Evolutionary conservation across 2,329 filamentous ascomycete genomes (phyloP).

Genomic region (Metarhizium humberi): DNA sequence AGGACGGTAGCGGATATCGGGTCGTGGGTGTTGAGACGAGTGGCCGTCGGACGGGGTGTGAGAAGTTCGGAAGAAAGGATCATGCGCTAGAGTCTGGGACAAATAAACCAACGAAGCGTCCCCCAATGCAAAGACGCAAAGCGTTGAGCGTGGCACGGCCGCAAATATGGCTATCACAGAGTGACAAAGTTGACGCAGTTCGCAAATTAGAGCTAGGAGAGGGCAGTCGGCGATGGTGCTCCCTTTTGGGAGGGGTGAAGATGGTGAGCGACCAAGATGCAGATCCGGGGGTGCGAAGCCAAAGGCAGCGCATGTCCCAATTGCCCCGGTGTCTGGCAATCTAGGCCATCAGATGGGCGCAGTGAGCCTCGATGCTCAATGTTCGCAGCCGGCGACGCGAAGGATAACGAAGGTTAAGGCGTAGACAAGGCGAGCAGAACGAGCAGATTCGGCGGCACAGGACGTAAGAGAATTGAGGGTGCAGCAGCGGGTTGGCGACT

Average conservation of each 20-base stretch:
- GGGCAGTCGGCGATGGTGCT: neutral
- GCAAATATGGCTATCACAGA: neutral
- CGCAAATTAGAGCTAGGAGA: neutral
- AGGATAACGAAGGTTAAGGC: neutral
- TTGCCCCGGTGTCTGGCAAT: conserved; percentile 24
- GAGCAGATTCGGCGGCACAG: neutral
- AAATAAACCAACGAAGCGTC: neutral
- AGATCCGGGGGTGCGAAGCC: conserved; percentile 23
- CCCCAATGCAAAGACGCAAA: neutral
- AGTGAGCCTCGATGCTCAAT: conserved; percentile 12
- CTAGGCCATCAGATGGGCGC: conserved; percentile 25
- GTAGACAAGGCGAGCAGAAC: neutral
- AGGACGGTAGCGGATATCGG: neutral
- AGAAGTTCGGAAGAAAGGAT: conserved; percentile 2
- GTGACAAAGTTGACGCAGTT: neutral
- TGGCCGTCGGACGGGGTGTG: conserved; percentile 5
- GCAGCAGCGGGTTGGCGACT: neutral
- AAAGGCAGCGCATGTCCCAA: conserved; percentile 28
- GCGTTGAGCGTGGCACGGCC: neutral
- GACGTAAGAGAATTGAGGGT: neutral
- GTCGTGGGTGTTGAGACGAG: neutral
- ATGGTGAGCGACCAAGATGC: conserved; percentile 4
- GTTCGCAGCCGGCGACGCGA: conserved; percentile 3
- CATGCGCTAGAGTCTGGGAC: conserved; percentile 5
- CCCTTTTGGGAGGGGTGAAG: conserved; percentile 1